phyloP scores from a whole-genome alignment of 2,329 filamentous ascomycete genomes.

The Aspergillus sp. region DNA sequence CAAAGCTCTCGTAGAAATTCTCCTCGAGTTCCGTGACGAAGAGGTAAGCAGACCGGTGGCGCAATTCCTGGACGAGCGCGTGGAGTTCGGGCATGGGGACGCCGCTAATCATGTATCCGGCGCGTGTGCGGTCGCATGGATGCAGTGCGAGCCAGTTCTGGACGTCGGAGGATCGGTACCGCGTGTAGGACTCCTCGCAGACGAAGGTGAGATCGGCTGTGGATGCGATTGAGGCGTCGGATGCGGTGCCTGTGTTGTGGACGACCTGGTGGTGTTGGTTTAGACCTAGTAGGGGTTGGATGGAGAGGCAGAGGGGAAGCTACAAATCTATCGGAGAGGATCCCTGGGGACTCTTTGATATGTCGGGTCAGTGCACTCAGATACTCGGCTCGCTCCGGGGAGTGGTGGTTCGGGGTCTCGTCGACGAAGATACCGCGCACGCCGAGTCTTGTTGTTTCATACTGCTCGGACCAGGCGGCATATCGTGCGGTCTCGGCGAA shows the following conservation, averaged over 20 bases:
- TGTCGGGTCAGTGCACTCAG: not conserved
- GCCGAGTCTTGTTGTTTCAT: conserved; percentile 10
- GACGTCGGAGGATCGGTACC: conserved; percentile 15
- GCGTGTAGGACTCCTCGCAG: conserved; percentile 16
- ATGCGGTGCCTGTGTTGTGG: conserved; percentile 20
- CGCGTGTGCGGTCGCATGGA: conserved; percentile 9
- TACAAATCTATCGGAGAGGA: conserved; percentile 13
- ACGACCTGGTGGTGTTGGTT: conserved; percentile 5
- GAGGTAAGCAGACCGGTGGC: conserved; percentile 11
- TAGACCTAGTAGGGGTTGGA: not conserved
- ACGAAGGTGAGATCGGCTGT: conserved; percentile 15
- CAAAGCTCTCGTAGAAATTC: conserved; percentile 21
- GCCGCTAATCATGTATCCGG: conserved; percentile 17
- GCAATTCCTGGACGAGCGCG: conserved; percentile 16
- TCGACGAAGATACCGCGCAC: conserved; percentile 19
- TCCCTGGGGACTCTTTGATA: conserved; percentile 9
- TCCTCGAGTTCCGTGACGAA: conserved; percentile 17
- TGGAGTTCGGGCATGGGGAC: conserved; percentile 12
- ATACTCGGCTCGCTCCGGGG: conserved; percentile 8
- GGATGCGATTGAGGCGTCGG: conserved; percentile 7
- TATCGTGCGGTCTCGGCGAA: conserved; percentile 20
- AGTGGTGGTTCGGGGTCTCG: conserved; percentile 17
- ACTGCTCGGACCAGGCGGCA: conserved; percentile 11
- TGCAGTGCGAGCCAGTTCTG: conserved; percentile 10
- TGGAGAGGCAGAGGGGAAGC: not conserved